phyloP scores from a whole-genome alignment of 306 rosid genomes.

The Ochetophila trinervis region DNA sequence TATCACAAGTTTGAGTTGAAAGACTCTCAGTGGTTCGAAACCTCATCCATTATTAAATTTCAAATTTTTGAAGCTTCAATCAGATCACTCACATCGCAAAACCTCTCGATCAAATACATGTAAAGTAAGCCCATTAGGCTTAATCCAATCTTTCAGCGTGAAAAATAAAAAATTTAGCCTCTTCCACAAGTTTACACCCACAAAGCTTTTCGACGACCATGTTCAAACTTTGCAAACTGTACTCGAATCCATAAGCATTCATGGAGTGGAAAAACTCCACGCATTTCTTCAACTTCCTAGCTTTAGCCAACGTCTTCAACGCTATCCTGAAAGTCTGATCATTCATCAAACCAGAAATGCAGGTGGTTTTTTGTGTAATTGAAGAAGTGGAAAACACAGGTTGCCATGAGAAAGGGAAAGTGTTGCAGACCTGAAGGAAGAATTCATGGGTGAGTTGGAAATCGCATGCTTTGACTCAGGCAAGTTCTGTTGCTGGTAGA shows the following conservation, averaged over 20 bases:
- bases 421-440: constrained; percentile 88
- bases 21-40: constrained; percentile 45
- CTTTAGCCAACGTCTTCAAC: constrained; percentile 48
- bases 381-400: constrained; percentile 68
- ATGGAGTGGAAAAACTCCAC: constrained; percentile 68
- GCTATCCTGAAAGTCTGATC: constrained; percentile 51
- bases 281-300: constrained; percentile 65
- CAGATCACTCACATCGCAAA: constrained; percentile 63
- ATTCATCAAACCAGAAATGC: constrained; percentile 40
- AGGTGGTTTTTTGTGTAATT: constrained; percentile 38
- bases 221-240: constrained; percentile 49
- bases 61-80: constrained; percentile 74
- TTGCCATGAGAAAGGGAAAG: constrained; percentile 75
- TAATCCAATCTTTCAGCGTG: constrained; percentile 56
- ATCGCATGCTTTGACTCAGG: constrained; percentile 45
- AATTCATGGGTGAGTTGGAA: constrained; percentile 72
- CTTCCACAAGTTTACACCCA: constrained; percentile 52
- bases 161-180: constrained; percentile 56
- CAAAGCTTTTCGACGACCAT: constrained; percentile 52
- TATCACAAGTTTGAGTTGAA: constrained; percentile 56
- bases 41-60: constrained; percentile 88
- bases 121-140: constrained; percentile 50
- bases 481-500: constrained; percentile 73
- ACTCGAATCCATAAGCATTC: constrained; percentile 50
- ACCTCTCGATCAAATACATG: constrained; percentile 52